phyloP scores from a whole-genome alignment of 345 rosid species.

The Sonneratia alba region DNA sequence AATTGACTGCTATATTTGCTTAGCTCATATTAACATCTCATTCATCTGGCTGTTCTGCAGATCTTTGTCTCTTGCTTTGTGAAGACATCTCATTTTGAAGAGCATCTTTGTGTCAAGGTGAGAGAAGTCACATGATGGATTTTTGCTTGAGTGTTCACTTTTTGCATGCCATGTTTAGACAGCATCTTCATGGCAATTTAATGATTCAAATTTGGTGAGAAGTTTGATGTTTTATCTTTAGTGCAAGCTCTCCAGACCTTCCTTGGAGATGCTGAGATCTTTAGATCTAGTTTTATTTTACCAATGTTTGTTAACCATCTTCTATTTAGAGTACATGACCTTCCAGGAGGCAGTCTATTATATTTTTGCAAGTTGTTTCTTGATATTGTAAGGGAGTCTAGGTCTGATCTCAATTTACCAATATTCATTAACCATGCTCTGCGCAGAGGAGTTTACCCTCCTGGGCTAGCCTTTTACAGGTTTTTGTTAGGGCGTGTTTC shows the following conservation, averaged over 20 bases:
- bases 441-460: too few relatives aligned
- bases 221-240: background rate
- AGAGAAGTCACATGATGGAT: background rate
- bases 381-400: background rate
- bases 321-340: background rate
- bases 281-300: background rate
- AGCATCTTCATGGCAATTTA: background rate
- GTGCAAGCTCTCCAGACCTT: background rate
- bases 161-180: background rate
- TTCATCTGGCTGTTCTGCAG: conserved; percentile 33
- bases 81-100: conserved; percentile 81
- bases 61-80: conserved; percentile 84
- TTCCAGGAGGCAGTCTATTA: background rate
- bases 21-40: background rate
- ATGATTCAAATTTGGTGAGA: background rate
- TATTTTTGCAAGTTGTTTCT: background rate
- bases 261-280: background rate
- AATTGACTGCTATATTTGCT: background rate
- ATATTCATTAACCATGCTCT: background rate
- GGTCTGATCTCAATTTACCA: background rate
- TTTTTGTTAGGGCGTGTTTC: background rate
- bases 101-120: conserved; percentile 83
- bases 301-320: background rate
- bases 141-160: background rate
- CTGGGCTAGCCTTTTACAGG: background rate